Evolutionary conservation across 345 rosid species (phyloP).

Genomic region (Hirschfeldia incana): DNA sequence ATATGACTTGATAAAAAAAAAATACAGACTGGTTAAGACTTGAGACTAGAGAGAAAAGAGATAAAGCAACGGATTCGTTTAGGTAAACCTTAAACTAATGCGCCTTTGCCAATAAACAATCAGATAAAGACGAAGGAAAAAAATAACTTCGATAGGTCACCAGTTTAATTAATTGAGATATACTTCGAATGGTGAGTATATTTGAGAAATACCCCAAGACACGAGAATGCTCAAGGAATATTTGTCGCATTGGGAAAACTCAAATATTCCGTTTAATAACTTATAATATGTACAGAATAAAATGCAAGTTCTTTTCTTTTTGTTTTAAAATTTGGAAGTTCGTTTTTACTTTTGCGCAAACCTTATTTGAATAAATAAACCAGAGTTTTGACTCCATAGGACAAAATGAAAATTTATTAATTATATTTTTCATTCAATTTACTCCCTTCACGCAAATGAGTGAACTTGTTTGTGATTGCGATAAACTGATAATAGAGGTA

Average conservation of each 20-base stretch:
- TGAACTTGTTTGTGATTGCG: no score
- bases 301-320: not conserved
- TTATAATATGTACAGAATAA: conserved; percentile 7
- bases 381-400: not conserved
- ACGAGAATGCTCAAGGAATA: conserved; percentile 15
- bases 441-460: no score
- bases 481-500: no score
- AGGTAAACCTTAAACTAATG: not conserved
- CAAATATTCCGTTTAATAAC: conserved; percentile 14
- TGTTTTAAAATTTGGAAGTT: no score
- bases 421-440: not conserved
- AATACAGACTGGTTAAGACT: not conserved
- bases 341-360: not conserved
- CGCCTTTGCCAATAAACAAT: not conserved
- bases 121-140: not conserved
- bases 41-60: not conserved
- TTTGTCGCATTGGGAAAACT: conserved; percentile 22
- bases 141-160: not conserved
- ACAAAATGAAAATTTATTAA: not conserved
- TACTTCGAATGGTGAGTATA: conserved; percentile 5
- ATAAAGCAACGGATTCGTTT: not conserved
- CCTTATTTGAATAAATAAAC: not conserved
- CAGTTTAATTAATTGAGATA: not conserved
- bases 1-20: no score
- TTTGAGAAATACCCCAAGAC: conserved; percentile 10